Conservation (phyloP, 768 basidiomycete species). For the Tulasnella sp. region DNA sequence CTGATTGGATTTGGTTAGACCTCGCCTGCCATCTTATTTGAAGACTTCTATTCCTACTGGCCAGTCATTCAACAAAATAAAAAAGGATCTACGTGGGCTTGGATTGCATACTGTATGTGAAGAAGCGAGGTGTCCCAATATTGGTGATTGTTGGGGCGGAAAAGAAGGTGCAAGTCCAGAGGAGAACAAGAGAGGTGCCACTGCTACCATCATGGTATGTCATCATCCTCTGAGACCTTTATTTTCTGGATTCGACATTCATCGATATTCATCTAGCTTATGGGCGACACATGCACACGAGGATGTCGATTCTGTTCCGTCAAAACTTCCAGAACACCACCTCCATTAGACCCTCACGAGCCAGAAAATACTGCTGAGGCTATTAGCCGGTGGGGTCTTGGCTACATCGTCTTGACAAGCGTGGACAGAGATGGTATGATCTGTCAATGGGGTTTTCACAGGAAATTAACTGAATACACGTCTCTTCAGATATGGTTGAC, state of each 20-base stretch:
- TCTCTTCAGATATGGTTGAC: slow-evolving; percentile 62
- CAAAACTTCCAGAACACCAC: slow-evolving; percentile 79
- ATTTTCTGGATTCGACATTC: neutral
- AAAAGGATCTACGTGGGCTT: slow-evolving; percentile 86
- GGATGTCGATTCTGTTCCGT: slow-evolving; percentile 97
- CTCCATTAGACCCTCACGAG: slow-evolving; percentile 88
- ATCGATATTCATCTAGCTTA: slow-evolving; percentile 42
- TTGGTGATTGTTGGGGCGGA: slow-evolving; percentile 99
- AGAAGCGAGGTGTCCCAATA: slow-evolving; percentile 97
- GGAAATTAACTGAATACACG: neutral
- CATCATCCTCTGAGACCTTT: neutral
- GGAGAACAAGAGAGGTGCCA: slow-evolving; percentile 73
- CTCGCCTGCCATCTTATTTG: slow-evolving; percentile 72
- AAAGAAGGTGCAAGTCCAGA: slow-evolving; percentile 39
- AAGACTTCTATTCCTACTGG: slow-evolving; percentile 90
- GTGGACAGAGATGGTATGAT: slow-evolving; percentile 84
- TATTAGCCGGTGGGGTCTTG: slow-evolving; percentile 92
- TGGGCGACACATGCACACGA: slow-evolving; percentile 98
- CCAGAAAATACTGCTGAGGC: slow-evolving; percentile 98
- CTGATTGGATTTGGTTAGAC: slow-evolving; percentile 33
- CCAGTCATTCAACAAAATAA: slow-evolving; percentile 78
- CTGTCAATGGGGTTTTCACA: neutral
- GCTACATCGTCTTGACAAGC: slow-evolving; percentile 93
- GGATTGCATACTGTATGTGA: slow-evolving; percentile 94
- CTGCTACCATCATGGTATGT: slow-evolving; percentile 94